Conservation (phyloP, 2,329 filamentous ascomycete species). For the Cylindrodendrum hubeiense region DNA sequence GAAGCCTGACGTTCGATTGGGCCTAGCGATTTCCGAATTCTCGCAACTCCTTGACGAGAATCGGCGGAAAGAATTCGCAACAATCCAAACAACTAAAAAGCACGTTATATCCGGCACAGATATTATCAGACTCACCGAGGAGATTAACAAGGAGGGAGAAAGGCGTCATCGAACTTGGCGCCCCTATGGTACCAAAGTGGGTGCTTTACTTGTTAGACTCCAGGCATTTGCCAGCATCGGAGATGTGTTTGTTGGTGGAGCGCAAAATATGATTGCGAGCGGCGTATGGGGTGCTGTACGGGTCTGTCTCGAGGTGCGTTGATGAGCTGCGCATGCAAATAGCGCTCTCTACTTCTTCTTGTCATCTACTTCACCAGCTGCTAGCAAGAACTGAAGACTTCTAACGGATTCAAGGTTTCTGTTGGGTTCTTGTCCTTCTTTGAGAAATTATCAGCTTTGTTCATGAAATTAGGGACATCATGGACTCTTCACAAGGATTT, state of each 20-base stretch:
- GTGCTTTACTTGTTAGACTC: background rate
- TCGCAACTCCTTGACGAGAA: background rate
- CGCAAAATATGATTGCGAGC: conserved; percentile 8
- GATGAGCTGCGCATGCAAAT: too few species aligned
- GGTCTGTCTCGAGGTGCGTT: background rate
- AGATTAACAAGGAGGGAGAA: background rate
- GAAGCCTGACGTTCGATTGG: conserved; percentile 6
- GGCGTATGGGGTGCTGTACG: conserved; percentile 1
- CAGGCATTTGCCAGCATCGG: background rate
- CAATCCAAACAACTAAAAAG: background rate
- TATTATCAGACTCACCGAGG: background rate
- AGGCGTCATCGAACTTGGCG: background rate
- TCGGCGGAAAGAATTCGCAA: background rate
- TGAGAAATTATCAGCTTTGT: background rate
- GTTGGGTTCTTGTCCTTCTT: conserved; percentile 1
- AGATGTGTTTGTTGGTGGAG: background rate
- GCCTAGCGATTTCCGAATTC: background rate
- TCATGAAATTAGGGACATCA: background rate
- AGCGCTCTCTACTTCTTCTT: too few species aligned
- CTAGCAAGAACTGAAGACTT: too few species aligned
- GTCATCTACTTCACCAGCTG: too few species aligned
- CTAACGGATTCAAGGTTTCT: background rate
- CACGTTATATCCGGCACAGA: background rate
- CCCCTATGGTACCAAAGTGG: background rate
- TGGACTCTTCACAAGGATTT: background rate